Conservation (phyloP, 2,329 filamentous ascomycete genomes). For the Teratosphaeriaceae sp. region DNA sequence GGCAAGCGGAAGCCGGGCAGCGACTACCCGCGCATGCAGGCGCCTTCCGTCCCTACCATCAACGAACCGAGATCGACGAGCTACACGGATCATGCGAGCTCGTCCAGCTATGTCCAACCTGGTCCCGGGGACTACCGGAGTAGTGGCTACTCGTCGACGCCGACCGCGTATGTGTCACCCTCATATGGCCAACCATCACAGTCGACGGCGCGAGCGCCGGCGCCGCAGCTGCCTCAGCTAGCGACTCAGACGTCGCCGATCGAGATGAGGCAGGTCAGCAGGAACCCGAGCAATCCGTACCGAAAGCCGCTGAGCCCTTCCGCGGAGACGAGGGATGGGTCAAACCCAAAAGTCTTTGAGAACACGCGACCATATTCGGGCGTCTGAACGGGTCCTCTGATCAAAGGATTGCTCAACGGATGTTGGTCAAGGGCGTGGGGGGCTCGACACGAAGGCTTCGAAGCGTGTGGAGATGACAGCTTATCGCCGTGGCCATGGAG, state of each 20-base stretch:
- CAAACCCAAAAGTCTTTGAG: conserved; percentile 1
- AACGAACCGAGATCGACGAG: conserved; percentile 14
- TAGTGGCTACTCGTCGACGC: conserved; percentile 7
- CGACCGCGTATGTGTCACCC: conserved; percentile 4
- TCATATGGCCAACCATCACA: not conserved
- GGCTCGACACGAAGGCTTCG: too few species aligned
- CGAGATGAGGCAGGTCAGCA: conserved; percentile 10
- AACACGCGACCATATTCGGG: conserved; percentile 13
- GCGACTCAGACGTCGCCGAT: conserved; percentile 5
- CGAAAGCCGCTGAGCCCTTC: conserved; percentile 9
- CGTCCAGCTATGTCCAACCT: not conserved
- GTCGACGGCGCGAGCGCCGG: not conserved
- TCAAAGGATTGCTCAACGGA: too few species aligned
- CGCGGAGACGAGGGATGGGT: conserved; percentile 1
- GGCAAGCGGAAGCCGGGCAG: conserved; percentile 35
- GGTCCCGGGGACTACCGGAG: conserved; percentile 5
- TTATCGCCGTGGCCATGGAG: too few species aligned
- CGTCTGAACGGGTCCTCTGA: too few species aligned
- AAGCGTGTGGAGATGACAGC: too few species aligned
- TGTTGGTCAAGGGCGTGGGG: too few species aligned
- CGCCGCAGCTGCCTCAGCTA: conserved; percentile 1
- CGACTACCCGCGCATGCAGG: conserved; percentile 8
- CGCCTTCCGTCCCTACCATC: conserved; percentile 24
- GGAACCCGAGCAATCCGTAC: conserved; percentile 10
- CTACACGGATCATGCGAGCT: not conserved